A percentile compares a stretch with the other conserved stretches of the same genome.
phyloP scores from a whole-genome alignment of 2,329 filamentous ascomycete genomes.

The Fusarium abutilonis region DNA sequence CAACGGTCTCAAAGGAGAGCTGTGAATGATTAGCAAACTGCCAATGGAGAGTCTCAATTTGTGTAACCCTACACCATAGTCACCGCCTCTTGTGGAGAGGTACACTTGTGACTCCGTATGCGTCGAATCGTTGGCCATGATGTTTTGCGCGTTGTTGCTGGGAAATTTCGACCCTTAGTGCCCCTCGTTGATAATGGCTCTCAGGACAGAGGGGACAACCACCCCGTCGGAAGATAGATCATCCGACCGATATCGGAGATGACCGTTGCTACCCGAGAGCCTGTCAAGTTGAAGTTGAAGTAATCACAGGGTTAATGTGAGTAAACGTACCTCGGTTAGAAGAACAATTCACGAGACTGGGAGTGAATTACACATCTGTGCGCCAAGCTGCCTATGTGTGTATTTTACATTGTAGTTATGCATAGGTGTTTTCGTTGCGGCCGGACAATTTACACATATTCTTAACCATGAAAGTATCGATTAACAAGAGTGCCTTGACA shows the following conservation, averaged over 20 bases:
- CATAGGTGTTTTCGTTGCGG: no score
- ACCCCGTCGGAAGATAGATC: slow-evolving; percentile 39
- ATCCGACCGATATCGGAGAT: slow-evolving; percentile 33
- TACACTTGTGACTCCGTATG: slow-evolving; percentile 43
- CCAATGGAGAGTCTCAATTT: background rate
- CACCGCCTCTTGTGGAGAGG: slow-evolving; percentile 45
- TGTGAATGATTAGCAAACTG: slow-evolving; percentile 48
- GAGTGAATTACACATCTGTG: no score
- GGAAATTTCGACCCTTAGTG: slow-evolving; percentile 30
- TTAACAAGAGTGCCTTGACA: no score
- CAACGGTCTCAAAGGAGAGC: slow-evolving; percentile 88
- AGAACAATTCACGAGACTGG: no score
- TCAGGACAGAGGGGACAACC: slow-evolving; percentile 2
- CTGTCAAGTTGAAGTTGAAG: no score
- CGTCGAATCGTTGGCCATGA: slow-evolving; percentile 38
- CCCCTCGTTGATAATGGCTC: slow-evolving; percentile 33
- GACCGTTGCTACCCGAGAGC: no score
- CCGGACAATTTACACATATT: no score
- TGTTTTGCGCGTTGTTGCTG: slow-evolving; percentile 22
- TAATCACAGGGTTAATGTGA: no score
- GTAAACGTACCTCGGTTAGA: no score
- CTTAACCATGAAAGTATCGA: no score
- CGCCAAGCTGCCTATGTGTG: no score
- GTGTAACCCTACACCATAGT: slow-evolving; percentile 37
- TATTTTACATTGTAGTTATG: no score